phyloP scores from a whole-genome alignment of 2,329 filamentous ascomycete species.

The Penicillium sp. region DNA sequence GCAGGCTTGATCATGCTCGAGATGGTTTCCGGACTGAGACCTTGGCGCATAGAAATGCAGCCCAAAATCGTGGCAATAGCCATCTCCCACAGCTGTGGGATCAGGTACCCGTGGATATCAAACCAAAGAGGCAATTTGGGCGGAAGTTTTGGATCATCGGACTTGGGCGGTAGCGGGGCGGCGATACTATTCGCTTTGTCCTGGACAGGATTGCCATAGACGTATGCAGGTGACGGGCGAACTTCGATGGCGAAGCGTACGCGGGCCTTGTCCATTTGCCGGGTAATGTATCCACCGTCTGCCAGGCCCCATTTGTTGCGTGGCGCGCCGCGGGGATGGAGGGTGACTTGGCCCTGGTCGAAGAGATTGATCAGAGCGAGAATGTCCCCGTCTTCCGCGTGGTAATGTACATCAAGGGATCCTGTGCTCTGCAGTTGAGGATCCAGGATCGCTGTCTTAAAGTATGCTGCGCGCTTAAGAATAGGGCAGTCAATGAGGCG shows the following conservation, averaged over 20 bases:
- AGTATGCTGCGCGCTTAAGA: conserved; percentile 43
- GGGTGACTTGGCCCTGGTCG: conserved; percentile 36
- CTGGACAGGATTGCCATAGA: conserved; percentile 42
- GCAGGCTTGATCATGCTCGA: conserved; percentile 41
- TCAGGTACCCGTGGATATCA: conserved; percentile 48
- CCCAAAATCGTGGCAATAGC: conserved; percentile 46
- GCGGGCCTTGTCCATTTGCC: conserved; percentile 48
- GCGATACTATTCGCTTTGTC: conserved; percentile 21
- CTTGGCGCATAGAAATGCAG: conserved; percentile 45
- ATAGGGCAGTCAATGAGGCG: conserved; percentile 44
- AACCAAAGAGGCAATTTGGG: conserved; percentile 50
- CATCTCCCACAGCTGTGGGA: conserved; percentile 45
- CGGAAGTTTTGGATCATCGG: conserved; percentile 10
- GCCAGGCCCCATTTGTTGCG: conserved; percentile 50
- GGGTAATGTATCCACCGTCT: conserved; percentile 50
- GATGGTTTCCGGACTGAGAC: conserved; percentile 39
- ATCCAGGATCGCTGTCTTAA: conserved; percentile 49
- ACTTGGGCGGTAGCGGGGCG: conserved; percentile 30
- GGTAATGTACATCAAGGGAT: conserved; percentile 36
- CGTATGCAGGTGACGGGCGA: conserved; percentile 39
- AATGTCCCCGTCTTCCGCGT: conserved; percentile 48
- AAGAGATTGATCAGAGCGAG: conserved; percentile 48
- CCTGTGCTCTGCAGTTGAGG: conserved; percentile 35
- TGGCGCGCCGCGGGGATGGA: conserved; percentile 45
- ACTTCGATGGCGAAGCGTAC: conserved; percentile 49